phyloP scores from a whole-genome alignment of 2,329 filamentous ascomycete genomes.

The Phyllosticta citribraziliensis region DNA sequence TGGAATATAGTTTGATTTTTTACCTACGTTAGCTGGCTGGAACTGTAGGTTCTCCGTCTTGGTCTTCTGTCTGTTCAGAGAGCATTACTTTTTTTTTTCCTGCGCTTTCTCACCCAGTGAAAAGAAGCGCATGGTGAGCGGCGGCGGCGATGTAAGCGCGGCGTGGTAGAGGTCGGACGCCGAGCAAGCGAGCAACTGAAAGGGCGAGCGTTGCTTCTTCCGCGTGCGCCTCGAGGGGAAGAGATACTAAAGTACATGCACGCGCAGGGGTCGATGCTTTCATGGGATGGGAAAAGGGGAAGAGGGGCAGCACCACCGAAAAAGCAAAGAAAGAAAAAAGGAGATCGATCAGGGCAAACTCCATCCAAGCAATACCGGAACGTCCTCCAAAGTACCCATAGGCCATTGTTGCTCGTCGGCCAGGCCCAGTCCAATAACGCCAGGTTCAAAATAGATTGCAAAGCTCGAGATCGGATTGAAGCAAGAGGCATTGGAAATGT shows the following conservation, averaged over 20 bases:
- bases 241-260: conserved; percentile 9
- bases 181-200: background rate
- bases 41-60: too few species aligned
- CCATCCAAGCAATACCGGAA: background rate
- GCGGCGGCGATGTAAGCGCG: too few species aligned
- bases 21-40: too few species aligned
- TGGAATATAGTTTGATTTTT: too few species aligned
- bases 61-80: too few species aligned
- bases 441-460: background rate
- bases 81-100: background rate
- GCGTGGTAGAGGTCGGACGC: background rate
- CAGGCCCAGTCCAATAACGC: background rate
- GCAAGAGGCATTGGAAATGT: background rate
- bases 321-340: conserved; percentile 1
- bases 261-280: conserved; percentile 8
- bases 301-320: background rate
- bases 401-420: background rate
- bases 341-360: background rate
- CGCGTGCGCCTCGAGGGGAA: background rate
- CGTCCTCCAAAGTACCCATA: background rate
- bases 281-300: background rate
- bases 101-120: background rate
- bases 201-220: background rate
- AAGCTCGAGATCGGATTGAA: conserved; percentile 4
- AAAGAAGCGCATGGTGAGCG: background rate